Evolutionary conservation across 495 filamentous ascomycete genomes (phyloP).

Genomic region (Poronia punctata): DNA sequence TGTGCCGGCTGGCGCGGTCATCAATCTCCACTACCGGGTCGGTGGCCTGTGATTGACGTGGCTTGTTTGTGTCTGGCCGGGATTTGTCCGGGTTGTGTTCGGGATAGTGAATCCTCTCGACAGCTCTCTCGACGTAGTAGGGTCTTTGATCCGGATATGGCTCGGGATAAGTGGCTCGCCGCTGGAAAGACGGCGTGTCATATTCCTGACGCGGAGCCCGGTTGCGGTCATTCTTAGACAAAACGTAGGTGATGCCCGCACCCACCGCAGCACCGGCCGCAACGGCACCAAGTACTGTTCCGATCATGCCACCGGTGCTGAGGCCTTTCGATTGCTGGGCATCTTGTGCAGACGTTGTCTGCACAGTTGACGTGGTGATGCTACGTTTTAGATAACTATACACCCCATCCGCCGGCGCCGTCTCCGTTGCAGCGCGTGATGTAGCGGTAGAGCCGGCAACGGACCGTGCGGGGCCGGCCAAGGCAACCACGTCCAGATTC

Average conservation of each 20-base stretch:
- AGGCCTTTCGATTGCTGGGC: conserved; percentile 25
- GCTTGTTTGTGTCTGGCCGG: conserved; percentile 27
- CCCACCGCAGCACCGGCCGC: conserved; percentile 72
- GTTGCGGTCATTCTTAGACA: conserved; percentile 50
- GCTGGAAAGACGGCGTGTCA: conserved; percentile 27
- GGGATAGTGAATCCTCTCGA: conserved; percentile 24
- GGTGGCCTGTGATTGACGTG: conserved; percentile 29
- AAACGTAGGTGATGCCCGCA: conserved; percentile 67
- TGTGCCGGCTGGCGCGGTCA: conserved; percentile 28
- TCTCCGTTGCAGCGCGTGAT: conserved; percentile 11
- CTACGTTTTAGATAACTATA: conserved; percentile 26
- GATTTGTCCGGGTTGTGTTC: conserved; percentile 26
- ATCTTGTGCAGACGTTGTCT: conserved; percentile 24
- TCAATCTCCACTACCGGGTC: conserved; percentile 30
- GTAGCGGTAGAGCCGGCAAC: conserved; percentile 16
- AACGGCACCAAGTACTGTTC: conserved; percentile 61
- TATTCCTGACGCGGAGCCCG: conserved; percentile 34
- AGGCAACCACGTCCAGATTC: conserved; percentile 39
- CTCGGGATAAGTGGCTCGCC: conserved; percentile 33
- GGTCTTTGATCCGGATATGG: conserved; percentile 23
- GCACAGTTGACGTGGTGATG: conserved; percentile 28
- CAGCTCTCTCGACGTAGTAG: conserved; percentile 28
- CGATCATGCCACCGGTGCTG: conserved; percentile 37
- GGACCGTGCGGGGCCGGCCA: conserved; percentile 14
- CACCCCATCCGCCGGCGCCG: conserved; percentile 16